These are phyloP conservation scores for Roridomyces roridus DNA, from an alignment of 768 basidiomycete species.

Conservation along the genomic window DNA sequence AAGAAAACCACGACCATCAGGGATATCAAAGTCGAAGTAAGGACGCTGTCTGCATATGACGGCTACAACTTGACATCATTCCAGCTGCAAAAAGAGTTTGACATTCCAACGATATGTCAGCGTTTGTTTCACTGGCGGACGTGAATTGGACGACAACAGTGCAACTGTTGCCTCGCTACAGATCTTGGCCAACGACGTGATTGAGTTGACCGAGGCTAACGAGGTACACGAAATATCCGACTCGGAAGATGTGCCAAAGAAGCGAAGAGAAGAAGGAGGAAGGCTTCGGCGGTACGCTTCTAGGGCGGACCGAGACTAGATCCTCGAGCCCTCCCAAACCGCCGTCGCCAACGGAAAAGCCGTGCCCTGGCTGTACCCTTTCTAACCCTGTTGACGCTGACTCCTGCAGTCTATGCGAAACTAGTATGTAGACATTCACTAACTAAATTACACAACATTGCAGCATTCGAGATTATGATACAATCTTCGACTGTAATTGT, in stretches of 20 bases:
- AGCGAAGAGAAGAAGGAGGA: slow-evolving; percentile 60
- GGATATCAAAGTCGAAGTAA: slow-evolving; percentile 77
- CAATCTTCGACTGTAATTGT: slow-evolving; percentile 20
- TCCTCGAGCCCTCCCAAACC: slow-evolving; percentile 19
- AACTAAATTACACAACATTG: slow-evolving; percentile 16
- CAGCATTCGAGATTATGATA: slow-evolving; percentile 20
- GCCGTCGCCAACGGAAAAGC: slow-evolving; percentile 35
- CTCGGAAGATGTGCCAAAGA: slow-evolving; percentile 49
- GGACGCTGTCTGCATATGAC: slow-evolving; percentile 28
- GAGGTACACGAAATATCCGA: slow-evolving; percentile 67
- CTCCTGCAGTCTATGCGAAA: slow-evolving; percentile 54
- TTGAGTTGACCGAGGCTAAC: slow-evolving; percentile 69
- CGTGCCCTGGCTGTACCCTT: slow-evolving; percentile 66
- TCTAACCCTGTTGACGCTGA: slow-evolving; percentile 50
- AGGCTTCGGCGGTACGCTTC: slow-evolving; percentile 80
- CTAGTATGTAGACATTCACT: background rate
- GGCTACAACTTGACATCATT: background rate
- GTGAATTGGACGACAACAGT: slow-evolving; percentile 70
- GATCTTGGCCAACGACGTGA: slow-evolving; percentile 59
- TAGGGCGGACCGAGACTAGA: slow-evolving; percentile 41
- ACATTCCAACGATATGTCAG: slow-evolving; percentile 80
- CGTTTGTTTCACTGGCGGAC: slow-evolving; percentile 65
- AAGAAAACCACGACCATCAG: slow-evolving; percentile 73
- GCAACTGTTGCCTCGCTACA: slow-evolving; percentile 61
- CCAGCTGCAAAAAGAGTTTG: slow-evolving; percentile 67